phyloP scores from a whole-genome alignment of 768 basidiomycete species.

The Porpolomopsis calyptriformis region DNA sequence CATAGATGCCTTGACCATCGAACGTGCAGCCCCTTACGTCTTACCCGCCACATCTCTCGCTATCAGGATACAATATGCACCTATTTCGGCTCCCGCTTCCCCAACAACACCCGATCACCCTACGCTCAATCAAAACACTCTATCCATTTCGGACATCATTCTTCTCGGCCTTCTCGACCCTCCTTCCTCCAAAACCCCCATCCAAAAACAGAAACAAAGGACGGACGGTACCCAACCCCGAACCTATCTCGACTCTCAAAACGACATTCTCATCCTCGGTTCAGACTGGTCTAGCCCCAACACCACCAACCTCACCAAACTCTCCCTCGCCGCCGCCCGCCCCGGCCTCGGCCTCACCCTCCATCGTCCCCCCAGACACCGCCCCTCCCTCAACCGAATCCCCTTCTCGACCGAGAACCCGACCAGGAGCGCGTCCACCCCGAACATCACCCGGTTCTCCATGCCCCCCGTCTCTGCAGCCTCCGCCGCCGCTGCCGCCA shows the following conservation, averaged over 20 bases:
- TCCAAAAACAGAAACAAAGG: background rate
- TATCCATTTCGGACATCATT: background rate
- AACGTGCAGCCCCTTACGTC: constrained; percentile 5
- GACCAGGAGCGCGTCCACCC: no score
- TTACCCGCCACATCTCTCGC: constrained; percentile 5
- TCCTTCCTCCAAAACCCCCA: background rate
- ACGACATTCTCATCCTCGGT: background rate
- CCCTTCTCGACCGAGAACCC: no score
- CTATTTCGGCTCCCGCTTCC: background rate
- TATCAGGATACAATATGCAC: background rate
- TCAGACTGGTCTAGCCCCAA: background rate
- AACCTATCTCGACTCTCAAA: background rate
- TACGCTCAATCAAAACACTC: background rate
- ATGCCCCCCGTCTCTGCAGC: no score
- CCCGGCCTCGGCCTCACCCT: background rate
- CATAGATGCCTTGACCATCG: background rate
- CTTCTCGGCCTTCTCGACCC: constrained; percentile 1
- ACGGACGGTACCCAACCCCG: background rate
- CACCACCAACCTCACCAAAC: background rate
- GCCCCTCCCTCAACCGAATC: no score
- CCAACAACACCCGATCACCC: background rate
- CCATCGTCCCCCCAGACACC: no score
- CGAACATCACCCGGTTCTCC: no score
- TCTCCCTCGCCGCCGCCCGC: background rate
- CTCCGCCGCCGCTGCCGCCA: no score